These are phyloP conservation scores for Stromatinia cepivora DNA, from an alignment of 2,329 filamentous ascomycete genomes.

Conservation along the genomic window DNA sequence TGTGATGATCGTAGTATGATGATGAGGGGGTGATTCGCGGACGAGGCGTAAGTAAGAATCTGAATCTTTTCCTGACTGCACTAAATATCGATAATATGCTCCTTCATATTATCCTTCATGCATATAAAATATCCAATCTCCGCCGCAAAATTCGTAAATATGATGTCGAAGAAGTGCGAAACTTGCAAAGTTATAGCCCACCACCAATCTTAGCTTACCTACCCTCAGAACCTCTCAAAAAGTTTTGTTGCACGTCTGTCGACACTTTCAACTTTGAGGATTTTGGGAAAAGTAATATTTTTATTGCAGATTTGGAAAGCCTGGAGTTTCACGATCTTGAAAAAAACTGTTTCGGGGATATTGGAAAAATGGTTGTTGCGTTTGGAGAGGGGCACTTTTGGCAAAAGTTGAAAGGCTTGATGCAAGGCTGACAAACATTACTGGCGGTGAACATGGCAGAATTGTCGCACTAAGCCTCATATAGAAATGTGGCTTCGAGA, in stretches of 20 bases:
- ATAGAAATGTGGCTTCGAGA: slow-evolving; percentile 14
- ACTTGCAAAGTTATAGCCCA: background rate
- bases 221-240: background rate
- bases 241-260: background rate
- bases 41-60: background rate
- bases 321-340: background rate
- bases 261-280: background rate
- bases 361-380: background rate
- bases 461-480: background rate
- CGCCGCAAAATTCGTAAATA: background rate
- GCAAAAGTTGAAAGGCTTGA: slow-evolving; percentile 7
- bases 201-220: background rate
- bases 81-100: background rate
- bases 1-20: background rate
- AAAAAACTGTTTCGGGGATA: background rate
- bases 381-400: slow-evolving; percentile 9
- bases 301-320: background rate
- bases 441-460: slow-evolving; percentile 10
- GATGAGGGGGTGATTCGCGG: background rate
- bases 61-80: background rate
- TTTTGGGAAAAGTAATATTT: background rate
- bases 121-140: background rate
- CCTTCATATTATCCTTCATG: background rate
- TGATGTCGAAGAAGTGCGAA: background rate
- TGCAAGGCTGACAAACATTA: slow-evolving; percentile 18